Base-by-base conservation (phyloP, 441 rosid genomes). In the Manihot esculenta region DNA sequence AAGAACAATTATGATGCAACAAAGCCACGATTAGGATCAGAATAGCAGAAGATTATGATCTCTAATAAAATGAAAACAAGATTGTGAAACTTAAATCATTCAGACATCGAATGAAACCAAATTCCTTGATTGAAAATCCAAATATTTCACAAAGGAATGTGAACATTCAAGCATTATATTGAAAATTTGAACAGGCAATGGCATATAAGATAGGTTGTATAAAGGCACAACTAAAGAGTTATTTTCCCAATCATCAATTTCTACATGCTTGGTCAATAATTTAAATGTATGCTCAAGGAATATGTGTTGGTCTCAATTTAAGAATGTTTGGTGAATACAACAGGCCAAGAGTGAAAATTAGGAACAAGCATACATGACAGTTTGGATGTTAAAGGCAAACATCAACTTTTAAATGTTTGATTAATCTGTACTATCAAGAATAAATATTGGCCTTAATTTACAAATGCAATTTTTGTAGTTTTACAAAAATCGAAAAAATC, bases 401-500 rank as follows among this genome's bases (percentile, higher is more conserved):
- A 70, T 26, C 53, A 56, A 27, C 30, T 3, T 57, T 24, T 20
- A 59, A 10, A 30, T 10, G 26, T 24, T 20, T 56, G 24, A 44
- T 27, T 15, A 18, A 47, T 12, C 12, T n/a, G 11, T 10, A n/a
- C 7, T 17, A 20, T 44, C 11, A n/a, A 42, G 30, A 7, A 27
- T 17, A 68, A 7, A 3, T 9, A 14, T 24, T 33, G 7, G 26
- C 21, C 20, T 33, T 35, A 24, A 55, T 56, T 44, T 10, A 7
- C 60, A 45, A 9, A 15, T 38, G 26, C 48, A 71, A 51, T 27
- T 74, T 26, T 67, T 67, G 21, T 44, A 13, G 61, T 49, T 50
- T 6, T 26, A 67, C 60, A 76, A 38, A 57, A 74, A 64, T 13
- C 13, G 30, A 66, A n/a, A n/a, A n/a, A 62, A 75, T 54, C 13